Evolutionary conservation across 2,329 filamentous ascomycete genomes (phyloP).

Genomic region (Nothopassalora personata): DNA sequence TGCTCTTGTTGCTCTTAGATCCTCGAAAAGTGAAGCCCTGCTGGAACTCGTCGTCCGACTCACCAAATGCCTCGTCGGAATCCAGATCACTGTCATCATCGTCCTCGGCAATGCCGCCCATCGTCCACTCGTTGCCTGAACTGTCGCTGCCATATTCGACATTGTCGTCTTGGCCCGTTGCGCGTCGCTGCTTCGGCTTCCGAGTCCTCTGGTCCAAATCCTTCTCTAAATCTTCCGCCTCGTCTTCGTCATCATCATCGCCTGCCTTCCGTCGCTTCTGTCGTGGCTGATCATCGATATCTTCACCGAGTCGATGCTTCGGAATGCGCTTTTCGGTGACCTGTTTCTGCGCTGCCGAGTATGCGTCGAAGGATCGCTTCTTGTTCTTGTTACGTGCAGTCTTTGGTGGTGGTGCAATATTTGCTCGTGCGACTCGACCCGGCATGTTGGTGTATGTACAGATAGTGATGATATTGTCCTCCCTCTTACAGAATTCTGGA

Average conservation of each 20-base stretch:
- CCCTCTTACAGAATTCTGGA: neutral
- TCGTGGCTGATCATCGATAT: slow-evolving; percentile 41
- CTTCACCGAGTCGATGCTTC: slow-evolving; percentile 54
- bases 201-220: slow-evolving; percentile 29
- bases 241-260: slow-evolving; percentile 47
- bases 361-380: slow-evolving; percentile 57
- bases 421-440: slow-evolving; percentile 38
- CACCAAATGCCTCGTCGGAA: slow-evolving; percentile 78
- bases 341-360: slow-evolving; percentile 56
- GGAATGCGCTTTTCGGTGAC: slow-evolving; percentile 52
- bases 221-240: slow-evolving; percentile 37
- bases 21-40: slow-evolving; percentile 68
- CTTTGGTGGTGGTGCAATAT: slow-evolving; percentile 26
- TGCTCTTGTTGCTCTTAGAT: slow-evolving; percentile 48
- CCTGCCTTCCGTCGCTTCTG: slow-evolving; percentile 37
- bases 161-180: slow-evolving; percentile 35
- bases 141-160: slow-evolving; percentile 75
- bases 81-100: slow-evolving; percentile 66
- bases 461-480: neutral
- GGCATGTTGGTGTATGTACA: slow-evolving; percentile 37
- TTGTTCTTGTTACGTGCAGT: slow-evolving; percentile 40
- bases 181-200: slow-evolving; percentile 25
- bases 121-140: slow-evolving; percentile 77
- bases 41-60: slow-evolving; percentile 81
- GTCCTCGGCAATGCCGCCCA: slow-evolving; percentile 60